Evolutionary conservation across 2,329 filamentous ascomycete species (phyloP), one percentile per base, ranked within the genome.

Genomic region (Alternaria conjuncta): DNA sequence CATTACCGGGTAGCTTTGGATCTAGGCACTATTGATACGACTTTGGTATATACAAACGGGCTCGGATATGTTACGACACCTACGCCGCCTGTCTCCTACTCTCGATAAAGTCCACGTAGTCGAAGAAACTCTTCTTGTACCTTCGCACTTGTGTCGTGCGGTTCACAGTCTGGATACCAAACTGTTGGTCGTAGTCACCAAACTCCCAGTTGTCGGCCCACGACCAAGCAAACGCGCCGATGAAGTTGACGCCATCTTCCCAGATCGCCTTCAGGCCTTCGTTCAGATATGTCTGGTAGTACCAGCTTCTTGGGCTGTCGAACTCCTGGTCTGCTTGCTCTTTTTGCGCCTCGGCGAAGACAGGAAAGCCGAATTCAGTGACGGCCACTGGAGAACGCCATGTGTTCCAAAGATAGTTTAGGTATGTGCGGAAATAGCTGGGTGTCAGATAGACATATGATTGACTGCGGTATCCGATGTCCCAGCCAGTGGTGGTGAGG

Each of bases 71-170:
- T 9, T 13, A n/a, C 11, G 18, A n/a, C 1, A 26, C 28, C 49
- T 43, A 68, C 15, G 15, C 55, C 25, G 13, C 23, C 47, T 70
- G 66, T 32, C 70, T 65, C 57, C 70, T 66, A 51, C 72, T 75
- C 57, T 75, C 74, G 8, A 86, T 74, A 61, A 87, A 87, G 68
- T 87, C 85, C 15, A 87, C 84, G 68, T 85, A 72, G 57, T 88
- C 86, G 68, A 88, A 88, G 68, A 88, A 86, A 54, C 85, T 87
- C 79, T 86, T 86, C 78, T 88, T 88, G 57, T 84, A 88, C 43
- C 79, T 72, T 23, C 86, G 74, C 64, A 83, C 79, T 71, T 85
- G 82, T 4, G 82, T 86, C 4, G 85, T 86, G 5, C 82, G 78
- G 65, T 88, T 87, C 2, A 88, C 85, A 2, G 81, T 82, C 71